A percentile compares a stretch with the other conserved stretches of the same genome.
These are phyloP conservation scores for Candida tammaniensis DNA, from an alignment of 805 yeast species.

Conservation along the genomic window DNA sequence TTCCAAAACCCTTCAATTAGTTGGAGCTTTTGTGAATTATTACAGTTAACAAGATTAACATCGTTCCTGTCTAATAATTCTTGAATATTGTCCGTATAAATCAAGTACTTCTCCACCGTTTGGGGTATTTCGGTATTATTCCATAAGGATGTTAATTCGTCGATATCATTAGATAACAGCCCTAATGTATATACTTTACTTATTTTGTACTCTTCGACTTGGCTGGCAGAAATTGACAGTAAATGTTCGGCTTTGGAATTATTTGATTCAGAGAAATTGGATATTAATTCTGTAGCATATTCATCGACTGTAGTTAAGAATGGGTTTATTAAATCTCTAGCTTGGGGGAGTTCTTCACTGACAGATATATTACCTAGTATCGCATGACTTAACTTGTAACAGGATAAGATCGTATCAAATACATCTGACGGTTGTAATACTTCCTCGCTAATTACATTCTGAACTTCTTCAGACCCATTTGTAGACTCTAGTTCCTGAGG, in stretches of 20 bases:
- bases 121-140: conserved; percentile 17
- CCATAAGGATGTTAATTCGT: conserved; percentile 35
- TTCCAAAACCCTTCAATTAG: conserved; percentile 34
- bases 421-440: conserved; percentile 35
- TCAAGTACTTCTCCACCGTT: conserved; percentile 35
- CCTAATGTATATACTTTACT: conserved; percentile 26
- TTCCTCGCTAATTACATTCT: conserved; percentile 17
- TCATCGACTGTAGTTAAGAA: conserved; percentile 18
- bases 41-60: conserved; percentile 12
- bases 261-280: conserved; percentile 15
- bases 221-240: conserved; percentile 24
- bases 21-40: conserved; percentile 6
- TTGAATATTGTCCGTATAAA: conserved; percentile 44
- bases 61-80: conserved; percentile 38
- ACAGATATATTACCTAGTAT: conserved; percentile 25
- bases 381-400: conserved; percentile 28
- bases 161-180: conserved; percentile 23
- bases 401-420: conserved; percentile 29
- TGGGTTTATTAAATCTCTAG: conserved; percentile 16
- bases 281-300: conserved; percentile 18
- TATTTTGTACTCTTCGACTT: conserved; percentile 29
- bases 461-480: no score
- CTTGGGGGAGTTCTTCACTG: conserved; percentile 7
- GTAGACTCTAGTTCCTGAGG: no score
- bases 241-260: conserved; percentile 20